Conservation (phyloP, 495 filamentous ascomycete species). For the Penicillium macrosclerotiorum region DNA sequence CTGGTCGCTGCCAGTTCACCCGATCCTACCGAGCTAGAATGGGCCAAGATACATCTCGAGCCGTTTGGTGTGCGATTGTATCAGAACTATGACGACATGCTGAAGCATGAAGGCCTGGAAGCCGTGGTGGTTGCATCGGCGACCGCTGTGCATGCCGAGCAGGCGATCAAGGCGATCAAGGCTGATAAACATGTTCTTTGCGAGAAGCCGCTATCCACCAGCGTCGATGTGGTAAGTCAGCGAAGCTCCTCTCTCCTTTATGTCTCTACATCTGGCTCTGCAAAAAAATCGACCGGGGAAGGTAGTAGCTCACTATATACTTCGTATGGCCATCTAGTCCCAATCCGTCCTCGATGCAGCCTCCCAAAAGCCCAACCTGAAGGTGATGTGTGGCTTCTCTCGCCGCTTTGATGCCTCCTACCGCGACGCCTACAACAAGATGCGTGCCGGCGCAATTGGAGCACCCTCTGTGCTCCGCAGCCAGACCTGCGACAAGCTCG, state of each 20-base stretch:
- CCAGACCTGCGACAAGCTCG: conserved; percentile 57
- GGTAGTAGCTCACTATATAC: conserved; percentile 1
- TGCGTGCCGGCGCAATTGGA: conserved; percentile 46
- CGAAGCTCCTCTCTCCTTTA: too few species aligned
- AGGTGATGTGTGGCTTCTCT: conserved; percentile 59
- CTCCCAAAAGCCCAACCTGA: conserved; percentile 32
- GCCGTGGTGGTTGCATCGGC: conserved; percentile 53
- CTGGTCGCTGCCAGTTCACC: conserved; percentile 53
- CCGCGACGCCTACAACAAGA: conserved; percentile 47
- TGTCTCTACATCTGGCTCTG: too few species aligned
- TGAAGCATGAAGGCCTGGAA: conserved; percentile 51
- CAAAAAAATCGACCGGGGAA: too few species aligned
- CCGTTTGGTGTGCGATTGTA: conserved; percentile 48
- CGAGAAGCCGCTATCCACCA: conserved; percentile 54
- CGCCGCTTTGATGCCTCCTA: conserved; percentile 56
- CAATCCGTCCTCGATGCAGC: conserved; percentile 53
- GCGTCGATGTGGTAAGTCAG: conserved; percentile 52
- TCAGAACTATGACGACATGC: conserved; percentile 56
- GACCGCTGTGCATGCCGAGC: conserved; percentile 55
- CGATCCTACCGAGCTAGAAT: conserved; percentile 48
- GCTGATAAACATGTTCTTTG: conserved; percentile 54
- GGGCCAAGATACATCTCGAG: conserved; percentile 47
- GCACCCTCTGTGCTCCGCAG: conserved; percentile 49
- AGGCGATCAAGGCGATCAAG: conserved; percentile 55
- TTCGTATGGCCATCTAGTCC: conserved; percentile 31